Evolutionary conservation across 148 eudicot genomes (phyloP).

Genomic region (Rhododendron simsii): DNA sequence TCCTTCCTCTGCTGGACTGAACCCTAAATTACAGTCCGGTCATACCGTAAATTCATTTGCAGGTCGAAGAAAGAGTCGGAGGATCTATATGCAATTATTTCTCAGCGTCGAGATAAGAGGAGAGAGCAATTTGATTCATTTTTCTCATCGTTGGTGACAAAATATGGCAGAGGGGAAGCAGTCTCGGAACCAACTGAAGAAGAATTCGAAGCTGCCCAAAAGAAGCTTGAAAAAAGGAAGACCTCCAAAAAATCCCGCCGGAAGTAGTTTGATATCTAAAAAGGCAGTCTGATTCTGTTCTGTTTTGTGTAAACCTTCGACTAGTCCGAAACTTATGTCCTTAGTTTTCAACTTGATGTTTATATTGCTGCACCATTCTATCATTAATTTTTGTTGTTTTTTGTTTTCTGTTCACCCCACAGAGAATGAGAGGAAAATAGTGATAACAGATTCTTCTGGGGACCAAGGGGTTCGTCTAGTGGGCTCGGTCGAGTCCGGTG

Average conservation of each 20-base stretch:
- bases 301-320: not conserved
- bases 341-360: not conserved
- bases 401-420: not conserved
- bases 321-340: not conserved
- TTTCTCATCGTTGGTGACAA: constrained; percentile 65
- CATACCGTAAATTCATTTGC: not conserved
- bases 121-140: constrained; percentile 70
- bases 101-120: constrained; percentile 68
- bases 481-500: not conserved
- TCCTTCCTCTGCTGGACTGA: not conserved
- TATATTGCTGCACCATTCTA: not conserved
- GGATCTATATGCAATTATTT: constrained; percentile 70
- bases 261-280: constrained; percentile 17
- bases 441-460: not conserved
- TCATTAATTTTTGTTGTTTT: not conserved
- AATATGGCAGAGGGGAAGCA: constrained; percentile 53
- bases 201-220: constrained; percentile 81
- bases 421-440: not conserved
- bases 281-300: not conserved
- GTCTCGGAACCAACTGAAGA: constrained; percentile 73
- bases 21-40: not conserved
- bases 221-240: constrained; percentile 47
- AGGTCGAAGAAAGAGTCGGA: constrained; percentile 60
- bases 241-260: constrained; percentile 39
- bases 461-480: not conserved